Conservation (phyloP, 441 rosid species). For the Gossypium lobatum region DNA sequence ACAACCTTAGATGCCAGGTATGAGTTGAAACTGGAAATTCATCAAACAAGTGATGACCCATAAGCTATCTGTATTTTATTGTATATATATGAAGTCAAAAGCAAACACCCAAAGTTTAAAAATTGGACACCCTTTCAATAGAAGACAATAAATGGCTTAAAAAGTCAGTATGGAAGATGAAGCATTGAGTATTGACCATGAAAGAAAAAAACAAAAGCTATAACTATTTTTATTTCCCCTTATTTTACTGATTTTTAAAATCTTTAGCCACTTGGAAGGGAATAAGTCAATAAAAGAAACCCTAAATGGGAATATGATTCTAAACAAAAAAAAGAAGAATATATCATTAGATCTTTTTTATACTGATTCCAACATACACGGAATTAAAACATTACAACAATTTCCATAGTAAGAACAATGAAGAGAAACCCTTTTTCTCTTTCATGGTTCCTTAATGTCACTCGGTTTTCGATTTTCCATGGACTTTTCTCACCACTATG, state of each 20-base stretch:
- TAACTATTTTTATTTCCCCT: neutral
- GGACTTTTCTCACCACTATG: no score
- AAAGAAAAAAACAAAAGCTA: neutral
- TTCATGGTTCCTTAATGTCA: no score
- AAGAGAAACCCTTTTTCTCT: neutral
- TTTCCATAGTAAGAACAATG: constrained; percentile 13
- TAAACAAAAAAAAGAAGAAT: neutral
- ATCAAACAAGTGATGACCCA: constrained; percentile 4
- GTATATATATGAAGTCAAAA: neutral
- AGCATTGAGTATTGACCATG: no score
- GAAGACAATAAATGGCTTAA: neutral
- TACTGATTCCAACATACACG: neutral
- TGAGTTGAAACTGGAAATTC: constrained; percentile 9
- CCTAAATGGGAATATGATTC: neutral
- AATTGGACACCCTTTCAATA: neutral
- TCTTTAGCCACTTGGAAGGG: constrained; percentile 7
- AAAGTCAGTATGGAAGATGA: neutral
- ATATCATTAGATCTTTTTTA: neutral
- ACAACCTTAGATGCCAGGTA: neutral
- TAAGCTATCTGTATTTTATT: neutral
- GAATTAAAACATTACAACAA: neutral
- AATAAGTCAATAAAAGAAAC: neutral
- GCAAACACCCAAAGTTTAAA: neutral
- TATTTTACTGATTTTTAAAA: neutral
- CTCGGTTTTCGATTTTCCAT: no score